Base-by-base conservation (phyloP, 768 basidiomycete species). In the Boletus edulis region DNA sequence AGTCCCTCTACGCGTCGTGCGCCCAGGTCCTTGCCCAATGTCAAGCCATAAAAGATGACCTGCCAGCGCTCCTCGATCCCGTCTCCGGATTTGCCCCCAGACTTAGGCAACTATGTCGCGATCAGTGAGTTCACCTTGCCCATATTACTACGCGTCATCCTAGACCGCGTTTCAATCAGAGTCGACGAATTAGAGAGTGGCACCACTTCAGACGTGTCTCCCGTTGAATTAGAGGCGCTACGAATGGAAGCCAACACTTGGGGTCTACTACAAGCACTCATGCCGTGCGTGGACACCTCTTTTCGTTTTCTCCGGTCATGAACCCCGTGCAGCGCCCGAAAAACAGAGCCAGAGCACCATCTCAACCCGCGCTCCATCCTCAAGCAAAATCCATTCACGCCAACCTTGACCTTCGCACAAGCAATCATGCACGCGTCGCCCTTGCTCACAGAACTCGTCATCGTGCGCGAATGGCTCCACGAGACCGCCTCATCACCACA, bases 391-490 rank as follows among this genome's bases (percentile, higher is more conserved):
- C 90, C 91, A 0, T 94, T 93, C 71, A 89, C 87, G 0, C 91
- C 93, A 0, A 84, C 88, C 0, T 79, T 83, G 5, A 84, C 84
- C 0, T 79, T 94, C 27, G 88, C 87, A 0, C 86, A 91, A 65
- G 80, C 84, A 3, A 81, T 91, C 48, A 80, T 94, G 77, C 72
- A 80, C 46, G 72, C 81, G 4, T 89, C 86, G 0, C 83, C 82
- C 0, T 76, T 86, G 3, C 82, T 93, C 35, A 72, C 81, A 1
- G 91, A 92, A 56, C 88, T 93, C 51, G 77, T 90, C 44, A 84
- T 89, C 42, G 85, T 93, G 9, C 83, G 89, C n/a, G 90, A 93
- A 68, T 94, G 92, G 92, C 77, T 93, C 1, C 89, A 92, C 57
- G 88, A 91, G 40, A 87, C 81, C 0, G 87, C 89, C 0, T 81